Conservation (phyloP, 768 basidiomycete species). For the Rhizopogon salebrosus region DNA sequence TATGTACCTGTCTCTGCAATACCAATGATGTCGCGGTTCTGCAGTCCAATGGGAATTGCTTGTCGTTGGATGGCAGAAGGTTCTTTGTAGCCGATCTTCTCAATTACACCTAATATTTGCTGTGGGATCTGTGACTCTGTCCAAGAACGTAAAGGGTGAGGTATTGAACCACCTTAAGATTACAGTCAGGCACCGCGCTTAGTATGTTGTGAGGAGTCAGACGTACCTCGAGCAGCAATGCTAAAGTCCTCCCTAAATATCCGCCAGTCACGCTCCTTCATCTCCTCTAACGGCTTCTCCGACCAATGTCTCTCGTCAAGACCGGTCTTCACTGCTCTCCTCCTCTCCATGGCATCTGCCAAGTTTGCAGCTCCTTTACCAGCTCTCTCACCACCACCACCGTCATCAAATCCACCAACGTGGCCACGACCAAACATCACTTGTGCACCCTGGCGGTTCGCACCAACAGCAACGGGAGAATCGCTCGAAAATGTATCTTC, state of each 20-base stretch:
- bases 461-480: slow-evolving; percentile 65
- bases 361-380: slow-evolving; percentile 52
- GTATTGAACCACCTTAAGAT: slow-evolving; percentile 78
- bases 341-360: slow-evolving; percentile 78
- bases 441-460: slow-evolving; percentile 74
- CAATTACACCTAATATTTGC: slow-evolving; percentile 77
- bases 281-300: slow-evolving; percentile 86
- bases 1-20: slow-evolving; percentile 92
- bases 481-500: slow-evolving; percentile 89
- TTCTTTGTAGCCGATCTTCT: slow-evolving; percentile 92
- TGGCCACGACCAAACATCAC: slow-evolving; percentile 86
- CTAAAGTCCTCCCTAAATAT: slow-evolving; percentile 99
- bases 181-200: slow-evolving; percentile 2
- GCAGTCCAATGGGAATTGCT: slow-evolving; percentile 97
- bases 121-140: slow-evolving; percentile 79
- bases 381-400: slow-evolving; percentile 37
- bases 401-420: slow-evolving; percentile 84
- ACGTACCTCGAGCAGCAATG: slow-evolving; percentile 81
- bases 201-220: not conserved
- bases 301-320: slow-evolving; percentile 97
- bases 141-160: slow-evolving; percentile 92
- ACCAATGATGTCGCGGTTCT: slow-evolving; percentile 95
- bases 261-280: slow-evolving; percentile 97
- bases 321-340: slow-evolving; percentile 74
- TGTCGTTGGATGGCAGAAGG: slow-evolving; percentile 97